A percentile compares a stretch with the other conserved stretches of the same genome.
Evolutionary conservation across 2,329 filamentous ascomycete species (phyloP).

Genomic region (Thielaviopsis populi): DNA sequence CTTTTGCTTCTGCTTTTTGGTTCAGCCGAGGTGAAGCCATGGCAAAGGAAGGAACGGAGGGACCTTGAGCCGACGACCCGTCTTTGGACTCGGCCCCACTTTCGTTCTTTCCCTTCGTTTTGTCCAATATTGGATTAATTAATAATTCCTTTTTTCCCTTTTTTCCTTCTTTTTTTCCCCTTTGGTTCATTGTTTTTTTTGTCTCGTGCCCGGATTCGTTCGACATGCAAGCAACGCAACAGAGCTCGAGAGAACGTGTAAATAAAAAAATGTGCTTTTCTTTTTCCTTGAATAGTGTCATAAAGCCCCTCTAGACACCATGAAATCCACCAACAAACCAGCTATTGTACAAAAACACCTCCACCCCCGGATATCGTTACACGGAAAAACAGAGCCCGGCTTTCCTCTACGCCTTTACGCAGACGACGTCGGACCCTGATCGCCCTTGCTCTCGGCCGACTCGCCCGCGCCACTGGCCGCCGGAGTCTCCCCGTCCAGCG

Average conservation of each 20-base stretch:
- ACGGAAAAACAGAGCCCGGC: neutral
- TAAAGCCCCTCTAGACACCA: constrained; percentile 1
- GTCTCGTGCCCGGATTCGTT: too few species aligned
- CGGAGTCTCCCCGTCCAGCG: constrained; percentile 18
- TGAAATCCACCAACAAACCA: constrained; percentile 16
- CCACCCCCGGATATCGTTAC: constrained; percentile 10
- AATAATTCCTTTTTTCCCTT: too few species aligned
- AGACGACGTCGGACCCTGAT: neutral
- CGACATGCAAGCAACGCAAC: too few species aligned
- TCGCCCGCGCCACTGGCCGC: neutral
- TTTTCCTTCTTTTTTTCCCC: too few species aligned
- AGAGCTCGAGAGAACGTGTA: neutral
- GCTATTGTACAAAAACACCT: constrained; percentile 19
- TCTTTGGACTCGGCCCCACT: neutral
- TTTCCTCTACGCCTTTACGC: constrained; percentile 3
- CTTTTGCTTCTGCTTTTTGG: too few species aligned
- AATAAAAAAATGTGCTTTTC: too few species aligned
- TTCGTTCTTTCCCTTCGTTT: neutral
- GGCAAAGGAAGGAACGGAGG: neutral
- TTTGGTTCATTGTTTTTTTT: too few species aligned
- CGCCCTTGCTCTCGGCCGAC: neutral
- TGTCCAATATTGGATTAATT: neutral
- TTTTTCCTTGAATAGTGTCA: neutral
- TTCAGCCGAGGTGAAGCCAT: constrained; percentile 1
- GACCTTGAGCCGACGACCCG: neutral